phyloP scores from a whole-genome alignment of 2,329 filamentous ascomycete genomes.

The Sarocladiaceae sp. region DNA sequence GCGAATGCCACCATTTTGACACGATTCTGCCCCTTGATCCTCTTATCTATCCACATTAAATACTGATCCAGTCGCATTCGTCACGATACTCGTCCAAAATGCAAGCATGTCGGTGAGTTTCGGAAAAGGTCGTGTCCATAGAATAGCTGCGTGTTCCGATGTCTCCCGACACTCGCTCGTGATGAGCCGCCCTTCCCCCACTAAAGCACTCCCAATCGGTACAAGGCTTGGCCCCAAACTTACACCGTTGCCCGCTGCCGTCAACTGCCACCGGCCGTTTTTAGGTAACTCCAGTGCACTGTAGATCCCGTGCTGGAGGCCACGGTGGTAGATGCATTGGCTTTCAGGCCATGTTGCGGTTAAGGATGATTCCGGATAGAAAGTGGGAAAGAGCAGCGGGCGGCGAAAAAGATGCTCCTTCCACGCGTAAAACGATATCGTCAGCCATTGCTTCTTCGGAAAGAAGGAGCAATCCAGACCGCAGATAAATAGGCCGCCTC shows the following conservation, averaged over 20 bases:
- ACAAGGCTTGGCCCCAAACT: background rate
- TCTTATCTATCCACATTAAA: background rate
- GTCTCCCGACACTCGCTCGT: background rate
- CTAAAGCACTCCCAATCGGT: background rate
- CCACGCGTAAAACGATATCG: background rate
- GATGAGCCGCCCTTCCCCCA: background rate
- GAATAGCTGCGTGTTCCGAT: background rate
- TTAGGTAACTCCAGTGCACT: background rate
- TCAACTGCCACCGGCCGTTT: background rate
- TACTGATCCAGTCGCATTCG: background rate
- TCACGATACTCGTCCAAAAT: background rate
- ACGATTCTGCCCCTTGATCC: background rate
- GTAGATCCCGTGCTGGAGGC: too few species aligned
- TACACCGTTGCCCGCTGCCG: background rate
- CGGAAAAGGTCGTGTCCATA: background rate
- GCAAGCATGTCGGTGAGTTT: background rate
- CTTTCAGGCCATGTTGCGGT: background rate
- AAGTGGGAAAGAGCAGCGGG: background rate
- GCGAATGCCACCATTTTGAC: background rate
- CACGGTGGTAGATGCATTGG: too few species aligned
- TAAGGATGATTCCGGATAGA: background rate
- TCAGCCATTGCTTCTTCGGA: background rate
- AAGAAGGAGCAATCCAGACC: background rate
- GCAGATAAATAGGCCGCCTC: constrained; percentile 1
- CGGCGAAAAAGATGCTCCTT: constrained; percentile 1